A percentile compares a stretch with the other conserved stretches of the same genome.
Conservation (phyloP, 257 asterid genomes). For the Rhazya stricta region DNA sequence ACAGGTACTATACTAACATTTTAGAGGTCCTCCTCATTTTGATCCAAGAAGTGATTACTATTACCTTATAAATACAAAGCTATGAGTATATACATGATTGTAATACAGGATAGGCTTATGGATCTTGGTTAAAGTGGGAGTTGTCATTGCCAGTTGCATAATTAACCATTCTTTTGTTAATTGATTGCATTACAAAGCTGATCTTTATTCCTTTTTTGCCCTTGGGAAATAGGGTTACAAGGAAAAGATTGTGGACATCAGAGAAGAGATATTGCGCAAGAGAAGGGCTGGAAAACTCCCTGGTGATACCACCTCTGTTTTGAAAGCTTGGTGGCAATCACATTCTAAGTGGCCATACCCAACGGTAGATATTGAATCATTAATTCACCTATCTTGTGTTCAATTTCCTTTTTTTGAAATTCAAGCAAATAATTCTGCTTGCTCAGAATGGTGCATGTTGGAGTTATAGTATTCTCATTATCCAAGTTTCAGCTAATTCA, state of each 20-base stretch:
- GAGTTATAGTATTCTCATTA: not conserved
- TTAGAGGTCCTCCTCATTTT: not conserved
- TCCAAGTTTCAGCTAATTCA: not conserved
- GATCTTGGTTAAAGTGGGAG: not conserved
- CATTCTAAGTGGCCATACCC: conserved; percentile 95
- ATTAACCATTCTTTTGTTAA: not conserved
- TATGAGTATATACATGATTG: not conserved
- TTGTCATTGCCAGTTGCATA: not conserved
- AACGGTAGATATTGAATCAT: conserved; percentile 32
- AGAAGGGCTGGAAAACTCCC: conserved; percentile 84
- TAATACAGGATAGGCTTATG: not conserved
- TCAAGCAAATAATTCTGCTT: not conserved
- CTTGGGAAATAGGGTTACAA: conserved; percentile 40
- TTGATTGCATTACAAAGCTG: not conserved
- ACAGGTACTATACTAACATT: conserved; percentile 44
- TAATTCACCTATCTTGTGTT: not conserved
- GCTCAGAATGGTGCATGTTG: not conserved
- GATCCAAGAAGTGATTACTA: not conserved
- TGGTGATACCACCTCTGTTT: conserved; percentile 68
- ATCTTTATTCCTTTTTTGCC: not conserved
- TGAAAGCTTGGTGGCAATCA: conserved; percentile 87
- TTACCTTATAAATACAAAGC: not conserved
- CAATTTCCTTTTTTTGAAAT: not conserved
- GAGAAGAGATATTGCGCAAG: conserved; percentile 64
- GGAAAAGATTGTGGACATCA: conserved; percentile 55